Conservation (phyloP, 768 basidiomycete genomes). For the Termitomyces sp. region DNA sequence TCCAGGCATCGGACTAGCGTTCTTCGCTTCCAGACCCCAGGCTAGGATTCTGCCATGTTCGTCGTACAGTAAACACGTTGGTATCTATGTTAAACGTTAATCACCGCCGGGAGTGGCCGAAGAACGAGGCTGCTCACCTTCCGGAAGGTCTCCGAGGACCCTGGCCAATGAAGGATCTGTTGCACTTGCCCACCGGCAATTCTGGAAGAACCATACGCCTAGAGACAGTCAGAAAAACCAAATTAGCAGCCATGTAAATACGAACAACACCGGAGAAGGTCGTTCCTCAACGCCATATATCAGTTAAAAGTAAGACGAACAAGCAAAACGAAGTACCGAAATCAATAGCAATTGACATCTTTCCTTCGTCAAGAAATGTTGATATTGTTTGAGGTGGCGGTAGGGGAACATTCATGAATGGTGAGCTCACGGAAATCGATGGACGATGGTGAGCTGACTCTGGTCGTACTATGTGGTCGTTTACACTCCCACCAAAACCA, state of each 20-base stretch:
- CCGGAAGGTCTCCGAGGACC: slow-evolving; percentile 79
- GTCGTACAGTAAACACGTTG: slow-evolving; percentile 82
- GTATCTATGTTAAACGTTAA: slow-evolving; percentile 35
- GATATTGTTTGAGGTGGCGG: slow-evolving; percentile 18
- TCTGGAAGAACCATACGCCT: slow-evolving; percentile 86
- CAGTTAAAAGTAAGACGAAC: not conserved
- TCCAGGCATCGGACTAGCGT: slow-evolving; percentile 62
- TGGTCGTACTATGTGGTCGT: slow-evolving; percentile 26
- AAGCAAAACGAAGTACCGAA: slow-evolving; percentile 49
- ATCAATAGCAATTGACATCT: slow-evolving; percentile 77
- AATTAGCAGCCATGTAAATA: slow-evolving; percentile 12
- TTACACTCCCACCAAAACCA: slow-evolving; percentile 16
- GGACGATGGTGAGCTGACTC: slow-evolving; percentile 21
- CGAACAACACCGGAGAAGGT: slow-evolving; percentile 85
- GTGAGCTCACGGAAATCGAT: slow-evolving; percentile 15
- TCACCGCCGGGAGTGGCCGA: not conserved
- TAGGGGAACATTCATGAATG: slow-evolving; percentile 17
- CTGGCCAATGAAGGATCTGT: slow-evolving; percentile 84
- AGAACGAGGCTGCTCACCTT: slow-evolving; percentile 39
- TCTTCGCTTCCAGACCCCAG: slow-evolving; percentile 89
- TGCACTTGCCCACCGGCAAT: slow-evolving; percentile 75
- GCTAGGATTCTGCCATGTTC: slow-evolving; percentile 66
- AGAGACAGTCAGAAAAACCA: slow-evolving; percentile 6
- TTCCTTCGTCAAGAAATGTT: slow-evolving; percentile 54
- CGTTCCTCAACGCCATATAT: slow-evolving; percentile 46